These are phyloP conservation scores for Zychaea mexicana DNA, from an alignment of 371 early-diverging fungal genomes.

Conservation along the genomic window DNA sequence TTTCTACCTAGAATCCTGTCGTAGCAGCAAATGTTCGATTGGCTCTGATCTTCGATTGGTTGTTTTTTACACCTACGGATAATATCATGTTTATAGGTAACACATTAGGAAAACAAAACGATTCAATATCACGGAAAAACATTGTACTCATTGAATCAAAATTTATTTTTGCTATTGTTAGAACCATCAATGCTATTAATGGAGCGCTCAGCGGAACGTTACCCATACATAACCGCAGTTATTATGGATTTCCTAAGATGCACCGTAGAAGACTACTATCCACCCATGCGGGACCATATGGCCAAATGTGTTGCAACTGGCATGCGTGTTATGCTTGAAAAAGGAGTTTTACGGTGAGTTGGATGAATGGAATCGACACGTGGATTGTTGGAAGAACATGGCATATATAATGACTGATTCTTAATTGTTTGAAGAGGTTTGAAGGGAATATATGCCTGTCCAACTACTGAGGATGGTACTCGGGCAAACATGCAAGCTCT, in stretches of 20 bases:
- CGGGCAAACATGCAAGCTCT: constrained; percentile 27
- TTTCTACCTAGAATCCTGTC: constrained; percentile 36
- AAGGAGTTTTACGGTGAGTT: constrained; percentile 64
- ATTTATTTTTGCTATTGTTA: constrained; percentile 14
- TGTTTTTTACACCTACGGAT: constrained; percentile 70
- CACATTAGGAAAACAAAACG: too few species aligned
- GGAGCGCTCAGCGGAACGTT: constrained; percentile 68
- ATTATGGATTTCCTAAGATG: constrained; percentile 67
- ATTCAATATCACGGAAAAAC: too few species aligned
- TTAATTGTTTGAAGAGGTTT: constrained; percentile 26
- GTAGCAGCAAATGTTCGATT: constrained; percentile 70
- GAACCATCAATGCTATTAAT: constrained; percentile 78
- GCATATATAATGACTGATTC: neutral
- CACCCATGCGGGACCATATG: constrained; percentile 54
- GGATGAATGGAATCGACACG: neutral
- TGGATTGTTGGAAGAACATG: neutral
- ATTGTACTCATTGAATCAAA: too few species aligned
- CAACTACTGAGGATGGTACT: constrained; percentile 28
- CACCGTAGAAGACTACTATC: constrained; percentile 62
- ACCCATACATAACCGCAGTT: constrained; percentile 65
- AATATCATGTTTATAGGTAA: constrained; percentile 80
- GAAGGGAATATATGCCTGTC: constrained; percentile 35
- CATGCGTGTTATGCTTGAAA: constrained; percentile 60
- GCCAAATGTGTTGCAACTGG: constrained; percentile 53
- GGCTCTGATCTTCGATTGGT: constrained; percentile 79